phyloP scores from a whole-genome alignment of 768 basidiomycete species.

The Pleurotus sapidus region DNA sequence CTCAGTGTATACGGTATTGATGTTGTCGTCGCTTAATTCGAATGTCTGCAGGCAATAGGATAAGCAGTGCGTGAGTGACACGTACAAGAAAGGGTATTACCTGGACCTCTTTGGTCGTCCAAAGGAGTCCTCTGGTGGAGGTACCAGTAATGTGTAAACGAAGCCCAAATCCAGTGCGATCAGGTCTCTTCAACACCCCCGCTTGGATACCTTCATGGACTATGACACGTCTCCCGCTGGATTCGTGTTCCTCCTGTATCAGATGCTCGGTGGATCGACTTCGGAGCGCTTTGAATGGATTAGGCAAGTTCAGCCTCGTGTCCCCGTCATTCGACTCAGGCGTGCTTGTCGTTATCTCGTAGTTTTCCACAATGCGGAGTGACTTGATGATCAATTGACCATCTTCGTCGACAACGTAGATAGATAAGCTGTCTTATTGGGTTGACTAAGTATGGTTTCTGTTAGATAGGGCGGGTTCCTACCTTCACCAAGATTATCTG shows the following conservation, averaged over 20 bases:
- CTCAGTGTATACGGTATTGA: slow-evolving; percentile 27
- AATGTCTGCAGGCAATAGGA: slow-evolving; percentile 29
- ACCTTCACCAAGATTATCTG: too few relatives aligned
- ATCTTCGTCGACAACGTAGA: slow-evolving; percentile 40
- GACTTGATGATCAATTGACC: slow-evolving; percentile 37
- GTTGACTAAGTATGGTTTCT: slow-evolving; percentile 11
- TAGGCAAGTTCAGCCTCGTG: slow-evolving; percentile 47
- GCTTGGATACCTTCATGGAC: too few relatives aligned
- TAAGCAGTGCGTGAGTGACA: background rate
- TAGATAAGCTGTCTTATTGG: slow-evolving; percentile 30
- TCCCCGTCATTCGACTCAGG: background rate
- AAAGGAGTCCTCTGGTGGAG: slow-evolving; percentile 38
- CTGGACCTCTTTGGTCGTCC: slow-evolving; percentile 41
- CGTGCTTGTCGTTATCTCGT: background rate
- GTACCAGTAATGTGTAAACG: slow-evolving; percentile 13
- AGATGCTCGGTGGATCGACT: slow-evolving; percentile 48
- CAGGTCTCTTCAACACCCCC: too few relatives aligned
- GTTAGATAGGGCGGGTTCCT: too few relatives aligned
- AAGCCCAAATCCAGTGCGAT: too few relatives aligned
- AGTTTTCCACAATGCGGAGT: background rate
- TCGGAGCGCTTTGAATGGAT: slow-evolving; percentile 59
- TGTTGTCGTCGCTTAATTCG: slow-evolving; percentile 25
- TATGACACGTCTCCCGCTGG: slow-evolving; percentile 7
- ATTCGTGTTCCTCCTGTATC: slow-evolving; percentile 11
- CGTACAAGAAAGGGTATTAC: slow-evolving; percentile 23